Conservation (phyloP, 2,329 filamentous ascomycete genomes). For the Truncatella angustata region DNA sequence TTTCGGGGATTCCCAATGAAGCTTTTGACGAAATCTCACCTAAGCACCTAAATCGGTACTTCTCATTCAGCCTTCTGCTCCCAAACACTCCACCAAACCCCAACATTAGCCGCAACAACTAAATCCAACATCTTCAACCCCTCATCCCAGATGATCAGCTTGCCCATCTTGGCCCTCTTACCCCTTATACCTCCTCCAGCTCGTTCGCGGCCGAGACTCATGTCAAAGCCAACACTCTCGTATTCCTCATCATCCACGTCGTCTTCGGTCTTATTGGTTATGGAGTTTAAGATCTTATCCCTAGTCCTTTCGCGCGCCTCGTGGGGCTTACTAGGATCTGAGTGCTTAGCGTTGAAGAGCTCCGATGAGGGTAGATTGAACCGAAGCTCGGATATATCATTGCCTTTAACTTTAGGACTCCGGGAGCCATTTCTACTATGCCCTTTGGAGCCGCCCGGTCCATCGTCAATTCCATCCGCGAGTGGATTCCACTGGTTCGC, state of each 20-base stretch:
- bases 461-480: constrained; percentile 32
- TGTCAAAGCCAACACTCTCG: constrained; percentile 49
- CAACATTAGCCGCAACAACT: constrained; percentile 86
- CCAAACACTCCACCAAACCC: constrained; percentile 91
- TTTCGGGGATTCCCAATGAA: too few relatives aligned
- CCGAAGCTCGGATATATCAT: constrained; percentile 74
- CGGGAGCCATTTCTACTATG: constrained; percentile 30
- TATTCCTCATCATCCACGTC: constrained; percentile 40
- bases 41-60: too few relatives aligned
- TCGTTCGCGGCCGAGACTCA: constrained; percentile 76
- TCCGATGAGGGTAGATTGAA: constrained; percentile 77
- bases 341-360: constrained; percentile 37
- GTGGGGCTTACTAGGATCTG: constrained; percentile 9
- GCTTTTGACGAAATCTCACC: too few relatives aligned
- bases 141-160: constrained; percentile 84
- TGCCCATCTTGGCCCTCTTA: constrained; percentile 87
- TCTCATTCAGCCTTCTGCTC: constrained; percentile 42
- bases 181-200: constrained; percentile 85
- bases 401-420: constrained; percentile 14
- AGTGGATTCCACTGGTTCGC: constrained; percentile 41
- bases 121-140: constrained; percentile 95
- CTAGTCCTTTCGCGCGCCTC: constrained; percentile 12
- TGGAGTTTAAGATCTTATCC: constrained; percentile 29
- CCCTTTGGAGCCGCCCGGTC: constrained; percentile 24
- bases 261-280: constrained; percentile 28